A percentile compares a stretch with the other conserved stretches of the same genome.
phyloP scores from a whole-genome alignment of 495 filamentous ascomycete genomes.

The Aspergillus baeticus region DNA sequence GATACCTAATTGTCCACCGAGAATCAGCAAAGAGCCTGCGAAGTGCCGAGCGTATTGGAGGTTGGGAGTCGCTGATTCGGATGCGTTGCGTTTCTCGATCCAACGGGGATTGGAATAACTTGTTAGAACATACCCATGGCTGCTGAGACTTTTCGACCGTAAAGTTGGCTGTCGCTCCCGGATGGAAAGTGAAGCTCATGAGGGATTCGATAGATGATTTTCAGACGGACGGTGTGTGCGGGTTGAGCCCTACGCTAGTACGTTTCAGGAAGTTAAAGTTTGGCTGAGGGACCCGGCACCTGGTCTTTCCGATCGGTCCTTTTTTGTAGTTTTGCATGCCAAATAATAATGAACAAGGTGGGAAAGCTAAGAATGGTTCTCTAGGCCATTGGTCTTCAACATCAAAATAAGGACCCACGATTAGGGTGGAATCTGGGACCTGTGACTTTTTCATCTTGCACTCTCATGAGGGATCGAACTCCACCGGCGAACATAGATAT shows the following conservation, averaged over 20 bases:
- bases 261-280: slow-evolving; percentile 21
- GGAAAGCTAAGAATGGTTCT: too few species aligned
- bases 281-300: background rate
- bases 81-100: background rate
- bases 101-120: background rate
- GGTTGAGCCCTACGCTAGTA: slow-evolving; percentile 50
- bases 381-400: too few species aligned
- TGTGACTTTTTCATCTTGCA: too few species aligned
- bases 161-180: slow-evolving; percentile 48
- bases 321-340: too few species aligned
- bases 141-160: slow-evolving; percentile 46
- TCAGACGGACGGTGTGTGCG: slow-evolving; percentile 47
- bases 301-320: too few species aligned
- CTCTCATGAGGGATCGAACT: too few species aligned
- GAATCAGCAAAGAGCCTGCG: background rate
- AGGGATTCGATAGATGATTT: slow-evolving; percentile 46
- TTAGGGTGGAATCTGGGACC: too few species aligned
- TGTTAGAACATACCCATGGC: slow-evolving; percentile 45
- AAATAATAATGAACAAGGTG: too few species aligned
- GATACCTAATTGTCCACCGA: slow-evolving; percentile 49
- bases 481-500: too few species aligned
- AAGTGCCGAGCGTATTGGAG: background rate
- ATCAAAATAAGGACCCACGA: too few species aligned
- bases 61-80: background rate
- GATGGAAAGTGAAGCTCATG: slow-evolving; percentile 36